Base-by-base conservation (phyloP, 169 alveolate genomes). In the Eimeria zaria region DNA sequence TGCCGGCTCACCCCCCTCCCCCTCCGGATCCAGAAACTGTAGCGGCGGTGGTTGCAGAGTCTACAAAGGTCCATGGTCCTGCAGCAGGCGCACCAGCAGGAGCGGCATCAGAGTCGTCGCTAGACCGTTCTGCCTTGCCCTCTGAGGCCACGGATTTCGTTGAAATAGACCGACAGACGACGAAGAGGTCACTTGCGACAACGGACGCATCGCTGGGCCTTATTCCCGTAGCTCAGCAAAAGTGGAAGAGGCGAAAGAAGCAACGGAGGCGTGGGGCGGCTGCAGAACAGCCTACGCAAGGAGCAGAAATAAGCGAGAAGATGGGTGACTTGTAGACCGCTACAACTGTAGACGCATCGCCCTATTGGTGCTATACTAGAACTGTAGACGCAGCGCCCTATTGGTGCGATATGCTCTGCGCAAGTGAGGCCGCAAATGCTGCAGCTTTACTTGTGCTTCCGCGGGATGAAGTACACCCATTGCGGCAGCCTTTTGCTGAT, bases 1-100 rank as follows among this genome's bases (percentile, higher is more conserved):
- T 85, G 64, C 93, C 93, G 8, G 93, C 81, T 36, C 80, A 85
- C 44, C 93, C 93, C 64, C 93, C 93, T 36, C 93, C 93, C 27
- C 93, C 93, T 7, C 93, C 93, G n/a, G 81, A 51, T 27, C 81
- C 93, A 62, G 93, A 53, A 85, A 53, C 60, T n/a, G 92, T 53
- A 36, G 80, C 81, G 39, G 78, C 92, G 60, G 62, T 64, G 11
- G 93, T 39, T 5, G 91, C 74, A 55, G 89, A 24, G 44, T n/a
- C 69, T 27, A 27, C 51, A 53, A 60, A n/a, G 53, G 16, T 46
- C n/a, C 0, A 44, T 44, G 91, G 30, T 8, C 33, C 76, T 27
- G 91, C 58, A 36, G 69, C 89, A 51, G 67, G 27, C 39, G 67
- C 41, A 48, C n/a, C 89, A n/a, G 67, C 89, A 11, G 89, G n/a